Evolutionary conservation across 192 early-diverging fungal species (phyloP), one percentile per base, ranked within the genome.

Genomic region (Coemansia sp.): DNA sequence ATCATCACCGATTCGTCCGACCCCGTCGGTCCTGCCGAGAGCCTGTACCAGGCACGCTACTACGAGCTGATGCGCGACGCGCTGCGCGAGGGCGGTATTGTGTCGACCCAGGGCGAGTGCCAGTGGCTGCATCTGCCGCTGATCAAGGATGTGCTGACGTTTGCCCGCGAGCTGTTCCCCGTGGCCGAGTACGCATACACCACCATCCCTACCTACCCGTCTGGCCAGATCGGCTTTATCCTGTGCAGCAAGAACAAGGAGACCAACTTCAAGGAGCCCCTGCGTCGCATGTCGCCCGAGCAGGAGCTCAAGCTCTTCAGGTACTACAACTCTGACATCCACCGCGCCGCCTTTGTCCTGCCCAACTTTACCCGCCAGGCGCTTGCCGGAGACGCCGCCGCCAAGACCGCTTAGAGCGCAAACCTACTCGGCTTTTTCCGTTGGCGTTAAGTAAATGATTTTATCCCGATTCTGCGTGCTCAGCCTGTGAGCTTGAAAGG

Each of bases 1-100:
- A 99, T 99, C 78, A 99, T 99, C 86, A 99, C 96, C 64, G 98
- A 99, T 69, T 94, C 94, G 35, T 98, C 96, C 9, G 98, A 99
- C 72, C 98, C 98, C 43, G 96, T 96, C 70, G 96, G 96, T 22
- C 98, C 98, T 22, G 98, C 98, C 56, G 96, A 94, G 73, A 90
- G 90, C 53, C 87, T 99, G 79, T 99, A 96, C 87, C 90, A 92
- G 78, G 88, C 91, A 68, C 88, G 89, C 59, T 99, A 95, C 85
- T 99, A 93, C 83, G 88, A 95, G 76, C 87, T 99, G 65, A 94
- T 99, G 93, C 88, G 91, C 83, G 88, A 90, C 58, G 92, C 96
- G 22, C 86, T 99, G 80, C 89, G 90, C 52, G 86, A 86, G 11
- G 93, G 91, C 41, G 98, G 98, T 75, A 91, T 98, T 64, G 90